phyloP scores from a whole-genome alignment of 768 basidiomycete species.

The Amyloporia xantha region DNA sequence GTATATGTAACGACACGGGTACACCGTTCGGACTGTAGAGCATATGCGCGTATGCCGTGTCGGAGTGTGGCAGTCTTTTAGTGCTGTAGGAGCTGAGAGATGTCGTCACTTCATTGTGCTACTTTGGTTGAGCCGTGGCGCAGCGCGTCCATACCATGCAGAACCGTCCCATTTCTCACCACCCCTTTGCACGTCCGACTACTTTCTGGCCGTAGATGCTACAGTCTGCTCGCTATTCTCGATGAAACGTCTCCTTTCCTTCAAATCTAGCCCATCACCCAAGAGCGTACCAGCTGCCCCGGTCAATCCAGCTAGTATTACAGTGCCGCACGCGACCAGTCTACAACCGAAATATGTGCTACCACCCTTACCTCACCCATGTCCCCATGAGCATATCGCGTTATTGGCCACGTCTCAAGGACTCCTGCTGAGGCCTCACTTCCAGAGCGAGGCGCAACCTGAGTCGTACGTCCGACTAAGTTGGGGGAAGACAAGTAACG shows the following conservation, averaged over 20 bases:
- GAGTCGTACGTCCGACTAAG: conserved; percentile 42
- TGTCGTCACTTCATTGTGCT: neutral
- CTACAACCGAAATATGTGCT: conserved; percentile 61
- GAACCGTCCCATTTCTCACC: no score
- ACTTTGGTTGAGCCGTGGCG: neutral
- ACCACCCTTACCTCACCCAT: conserved; percentile 70
- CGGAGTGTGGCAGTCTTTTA: no score
- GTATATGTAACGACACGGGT: no score
- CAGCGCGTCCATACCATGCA: neutral
- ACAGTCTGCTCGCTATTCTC: neutral
- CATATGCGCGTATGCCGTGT: neutral
- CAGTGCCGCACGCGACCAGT: conserved; percentile 18
- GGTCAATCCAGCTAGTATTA: conserved; percentile 5
- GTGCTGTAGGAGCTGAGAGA: neutral
- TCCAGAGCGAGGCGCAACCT: conserved; percentile 23
- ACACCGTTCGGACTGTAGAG: no score
- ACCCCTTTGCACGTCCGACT: no score
- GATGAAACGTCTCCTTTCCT: conserved; percentile 29
- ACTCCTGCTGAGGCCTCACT: conserved; percentile 59
- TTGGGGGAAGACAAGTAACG: conserved; percentile 52
- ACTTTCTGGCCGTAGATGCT: neutral
- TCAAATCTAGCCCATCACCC: conserved; percentile 1
- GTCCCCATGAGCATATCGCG: conserved; percentile 64
- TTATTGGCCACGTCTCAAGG: conserved; percentile 53
- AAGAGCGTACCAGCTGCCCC: conserved; percentile 1